A percentile compares a stretch with the other conserved stretches of the same genome.
Evolutionary conservation across 768 basidiomycete species (phyloP).

Genomic region (Lactarius hengduanensis): DNA sequence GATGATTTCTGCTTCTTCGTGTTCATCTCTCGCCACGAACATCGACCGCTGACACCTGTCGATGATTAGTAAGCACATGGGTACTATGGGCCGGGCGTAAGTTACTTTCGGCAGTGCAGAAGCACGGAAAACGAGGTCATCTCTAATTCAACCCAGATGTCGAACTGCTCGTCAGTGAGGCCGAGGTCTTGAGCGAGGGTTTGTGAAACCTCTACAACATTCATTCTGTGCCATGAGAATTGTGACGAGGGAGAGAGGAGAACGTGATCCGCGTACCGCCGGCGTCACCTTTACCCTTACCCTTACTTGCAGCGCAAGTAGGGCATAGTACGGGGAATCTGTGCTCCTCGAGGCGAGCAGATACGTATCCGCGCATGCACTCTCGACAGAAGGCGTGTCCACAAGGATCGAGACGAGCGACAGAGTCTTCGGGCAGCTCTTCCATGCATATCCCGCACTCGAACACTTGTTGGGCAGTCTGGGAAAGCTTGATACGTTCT

Average conservation of each 20-base stretch:
- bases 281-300: constrained; percentile 29
- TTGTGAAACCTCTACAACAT: constrained; percentile 39
- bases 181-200: constrained; percentile 47
- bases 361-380: constrained; percentile 47
- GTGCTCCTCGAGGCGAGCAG: constrained; percentile 49
- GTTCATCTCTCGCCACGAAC: constrained; percentile 35
- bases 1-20: constrained; percentile 29
- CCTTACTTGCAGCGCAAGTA: constrained; percentile 42
- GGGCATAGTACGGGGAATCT: constrained; percentile 65
- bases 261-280: constrained; percentile 35
- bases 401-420: constrained; percentile 46
- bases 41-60: constrained; percentile 30
- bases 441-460: constrained; percentile 61
- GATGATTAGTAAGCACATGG: neutral
- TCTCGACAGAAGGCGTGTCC: constrained; percentile 52
- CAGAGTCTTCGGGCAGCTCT: constrained; percentile 41
- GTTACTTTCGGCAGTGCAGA: constrained; percentile 48
- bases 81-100: constrained; percentile 31
- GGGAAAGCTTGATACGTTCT: constrained; percentile 37
- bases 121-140: constrained; percentile 43
- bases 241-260: neutral
- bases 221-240: neutral
- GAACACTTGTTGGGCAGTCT: constrained; percentile 40
- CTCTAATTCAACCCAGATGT: constrained; percentile 47
- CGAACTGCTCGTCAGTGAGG: constrained; percentile 43